These are phyloP conservation scores for Rhodotorula sp. DNA, from an alignment of 1,284 basidiomycete genomes.

Conservation along the genomic window DNA sequence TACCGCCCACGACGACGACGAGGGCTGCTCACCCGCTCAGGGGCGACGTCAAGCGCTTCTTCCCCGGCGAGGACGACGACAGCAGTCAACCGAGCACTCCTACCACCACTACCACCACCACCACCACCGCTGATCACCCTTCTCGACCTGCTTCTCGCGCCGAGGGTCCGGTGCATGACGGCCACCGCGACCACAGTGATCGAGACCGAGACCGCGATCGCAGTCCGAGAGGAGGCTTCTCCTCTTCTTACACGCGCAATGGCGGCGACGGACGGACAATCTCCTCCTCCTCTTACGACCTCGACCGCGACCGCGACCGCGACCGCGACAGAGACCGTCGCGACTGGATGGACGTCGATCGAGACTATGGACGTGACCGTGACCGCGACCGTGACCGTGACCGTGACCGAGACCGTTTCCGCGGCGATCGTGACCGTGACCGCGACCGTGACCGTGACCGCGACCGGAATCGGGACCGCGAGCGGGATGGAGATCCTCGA, in stretches of 20 bases:
- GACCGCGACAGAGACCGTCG: neutral
- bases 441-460: neutral
- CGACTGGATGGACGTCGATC: neutral
- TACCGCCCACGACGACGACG: neutral
- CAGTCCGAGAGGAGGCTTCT: too few species aligned
- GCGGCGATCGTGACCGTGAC: neutral
- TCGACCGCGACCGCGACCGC: too few species aligned
- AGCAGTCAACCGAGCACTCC: neutral
- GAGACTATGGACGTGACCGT: neutral
- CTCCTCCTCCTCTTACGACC: too few species aligned
- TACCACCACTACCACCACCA: neutral
- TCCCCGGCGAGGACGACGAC: constrained; percentile 5
- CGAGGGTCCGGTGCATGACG: too few species aligned
- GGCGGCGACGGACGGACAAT: neutral
- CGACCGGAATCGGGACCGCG: neutral
- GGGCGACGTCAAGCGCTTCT: constrained; percentile 1
- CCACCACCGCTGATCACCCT: neutral
- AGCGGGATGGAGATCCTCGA: constrained; percentile 5
- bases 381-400: neutral
- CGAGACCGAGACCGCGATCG: too few species aligned
- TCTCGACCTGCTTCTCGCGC: too few species aligned
- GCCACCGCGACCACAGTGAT: too few species aligned
- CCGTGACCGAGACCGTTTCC: neutral
- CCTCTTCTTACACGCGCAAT: neutral
- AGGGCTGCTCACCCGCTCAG: neutral